Conservation (phyloP, 2,329 filamentous ascomycete genomes). For the Thelonectria olida region DNA sequence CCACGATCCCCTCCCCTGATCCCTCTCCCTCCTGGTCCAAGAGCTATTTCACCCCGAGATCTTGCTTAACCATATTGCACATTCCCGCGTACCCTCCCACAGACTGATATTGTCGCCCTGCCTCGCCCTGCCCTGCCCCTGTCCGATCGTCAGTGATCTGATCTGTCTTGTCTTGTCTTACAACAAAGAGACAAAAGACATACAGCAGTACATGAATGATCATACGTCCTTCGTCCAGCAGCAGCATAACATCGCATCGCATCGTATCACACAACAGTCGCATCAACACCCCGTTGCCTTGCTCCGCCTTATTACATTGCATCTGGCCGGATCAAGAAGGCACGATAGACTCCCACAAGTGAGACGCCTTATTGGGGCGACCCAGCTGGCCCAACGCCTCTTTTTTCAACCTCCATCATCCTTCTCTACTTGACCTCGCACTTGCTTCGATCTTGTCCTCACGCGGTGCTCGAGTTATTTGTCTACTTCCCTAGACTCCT, state of each 20-base stretch:
- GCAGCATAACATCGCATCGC: conserved; percentile 32
- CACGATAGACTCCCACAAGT: conserved; percentile 27
- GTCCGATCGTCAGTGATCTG: neutral
- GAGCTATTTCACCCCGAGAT: conserved; percentile 8
- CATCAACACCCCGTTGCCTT: conserved; percentile 17
- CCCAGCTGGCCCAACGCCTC: conserved; percentile 20
- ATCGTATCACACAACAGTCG: conserved; percentile 27
- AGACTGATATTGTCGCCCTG: neutral
- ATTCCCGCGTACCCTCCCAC: conserved; percentile 5
- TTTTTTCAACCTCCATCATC: conserved; percentile 7
- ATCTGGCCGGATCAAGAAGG: conserved; percentile 24
- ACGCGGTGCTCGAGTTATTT: neutral
- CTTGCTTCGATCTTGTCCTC: neutral
- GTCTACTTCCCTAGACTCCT: neutral
- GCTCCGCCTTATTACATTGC: conserved; percentile 21
- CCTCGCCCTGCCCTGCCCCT: neutral
- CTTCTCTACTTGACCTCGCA: neutral
- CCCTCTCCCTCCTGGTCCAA: neutral
- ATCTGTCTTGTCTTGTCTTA: neutral
- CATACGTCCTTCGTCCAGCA: conserved; percentile 20
- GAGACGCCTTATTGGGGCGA: conserved; percentile 17
- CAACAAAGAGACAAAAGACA: too few species aligned
- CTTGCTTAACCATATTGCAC: conserved; percentile 12
- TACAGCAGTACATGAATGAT: conserved; percentile 27
- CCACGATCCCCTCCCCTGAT: conserved; percentile 15